A percentile compares a stretch with the other conserved stretches of the same genome.
These are phyloP conservation scores for Babesia divergens DNA, from an alignment of 169 alveolate genomes.

Conservation along the genomic window DNA sequence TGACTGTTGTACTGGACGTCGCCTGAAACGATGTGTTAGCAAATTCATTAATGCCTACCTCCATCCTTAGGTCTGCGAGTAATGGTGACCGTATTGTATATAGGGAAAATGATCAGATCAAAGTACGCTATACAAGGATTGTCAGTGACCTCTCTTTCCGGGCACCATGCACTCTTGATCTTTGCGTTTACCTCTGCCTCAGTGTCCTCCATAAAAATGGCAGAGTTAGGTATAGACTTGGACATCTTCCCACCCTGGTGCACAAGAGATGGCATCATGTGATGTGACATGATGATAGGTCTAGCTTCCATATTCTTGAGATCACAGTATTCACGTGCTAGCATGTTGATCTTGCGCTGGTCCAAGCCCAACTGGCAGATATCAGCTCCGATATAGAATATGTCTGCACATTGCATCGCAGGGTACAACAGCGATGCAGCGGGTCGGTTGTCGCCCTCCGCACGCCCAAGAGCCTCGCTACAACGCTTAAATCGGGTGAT, in stretches of 20 bases:
- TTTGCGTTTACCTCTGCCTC: slow-evolving; percentile 89
- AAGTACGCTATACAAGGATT: slow-evolving; percentile 95
- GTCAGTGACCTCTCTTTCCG: slow-evolving; percentile 84
- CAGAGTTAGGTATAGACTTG: slow-evolving; percentile 92
- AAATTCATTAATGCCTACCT: slow-evolving; percentile 72
- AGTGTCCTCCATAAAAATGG: slow-evolving; percentile 98
- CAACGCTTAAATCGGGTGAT: slow-evolving; percentile 94
- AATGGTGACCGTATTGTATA: slow-evolving; percentile 67
- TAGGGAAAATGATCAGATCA: slow-evolving; percentile 81
- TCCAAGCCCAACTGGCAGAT: slow-evolving; percentile 98
- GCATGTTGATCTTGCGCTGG: slow-evolving; percentile 98
- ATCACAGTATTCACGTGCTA: slow-evolving; percentile 93
- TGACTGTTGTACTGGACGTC: slow-evolving; percentile 74
- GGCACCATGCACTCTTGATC: slow-evolving; percentile 95
- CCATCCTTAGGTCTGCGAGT: slow-evolving; percentile 81
- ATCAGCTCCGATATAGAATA: slow-evolving; percentile 95
- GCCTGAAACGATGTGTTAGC: slow-evolving; percentile 66
- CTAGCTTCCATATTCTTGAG: slow-evolving; percentile 77
- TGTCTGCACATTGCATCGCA: slow-evolving; percentile 99
- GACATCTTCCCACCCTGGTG: slow-evolving; percentile 98
- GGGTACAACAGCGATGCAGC: slow-evolving; percentile 91
- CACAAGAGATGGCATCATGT: slow-evolving; percentile 93
- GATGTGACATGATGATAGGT: slow-evolving; percentile 93
- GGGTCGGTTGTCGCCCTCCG: slow-evolving; percentile 93
- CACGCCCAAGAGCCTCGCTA: slow-evolving; percentile 97